Conservation (phyloP, 495 filamentous ascomycete genomes). For the Penicillium cosmopolitanum region DNA sequence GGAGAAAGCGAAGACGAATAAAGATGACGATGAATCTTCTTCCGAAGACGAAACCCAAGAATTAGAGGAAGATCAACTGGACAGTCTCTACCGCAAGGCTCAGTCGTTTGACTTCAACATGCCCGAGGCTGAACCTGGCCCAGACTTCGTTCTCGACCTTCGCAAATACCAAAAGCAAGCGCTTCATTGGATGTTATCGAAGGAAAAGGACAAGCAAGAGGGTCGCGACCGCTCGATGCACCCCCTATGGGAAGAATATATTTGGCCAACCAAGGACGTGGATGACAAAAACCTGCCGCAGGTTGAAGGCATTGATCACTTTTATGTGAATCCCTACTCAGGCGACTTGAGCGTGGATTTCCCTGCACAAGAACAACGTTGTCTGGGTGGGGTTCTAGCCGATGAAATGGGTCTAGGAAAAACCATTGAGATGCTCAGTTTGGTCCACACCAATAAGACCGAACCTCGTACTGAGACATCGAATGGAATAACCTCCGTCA, state of each 20-base stretch:
- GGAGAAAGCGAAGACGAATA: conserved; percentile 36
- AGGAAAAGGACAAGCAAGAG: conserved; percentile 78
- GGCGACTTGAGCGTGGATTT: conserved; percentile 94
- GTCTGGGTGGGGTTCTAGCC: conserved; percentile 88
- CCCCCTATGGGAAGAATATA: conserved; percentile 95
- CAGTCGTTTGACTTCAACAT: conserved; percentile 96
- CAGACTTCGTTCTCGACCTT: conserved; percentile 79
- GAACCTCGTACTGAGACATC: conserved; percentile 53
- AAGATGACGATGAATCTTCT: conserved; percentile 51
- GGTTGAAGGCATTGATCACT: conserved; percentile 65
- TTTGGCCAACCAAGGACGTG: conserved; percentile 84
- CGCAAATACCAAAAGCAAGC: conserved; percentile 96
- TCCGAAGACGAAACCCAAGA: conserved; percentile 86
- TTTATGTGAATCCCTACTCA: conserved; percentile 97
- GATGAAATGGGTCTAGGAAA: conserved; percentile 94
- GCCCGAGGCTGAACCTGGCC: conserved; percentile 78
- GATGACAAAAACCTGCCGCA: conserved; percentile 74
- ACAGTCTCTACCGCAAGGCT: conserved; percentile 92
- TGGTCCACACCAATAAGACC: conserved; percentile 78
- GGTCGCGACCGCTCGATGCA: conserved; percentile 82
- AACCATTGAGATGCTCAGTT: conserved; percentile 95
- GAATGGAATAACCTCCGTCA: conserved; percentile 46
- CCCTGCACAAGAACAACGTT: conserved; percentile 91
- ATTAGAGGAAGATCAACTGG: conserved; percentile 93
- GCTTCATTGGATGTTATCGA: conserved; percentile 91